phyloP scores from a whole-genome alignment of 345 rosid genomes.

The Jatropha curcas region DNA sequence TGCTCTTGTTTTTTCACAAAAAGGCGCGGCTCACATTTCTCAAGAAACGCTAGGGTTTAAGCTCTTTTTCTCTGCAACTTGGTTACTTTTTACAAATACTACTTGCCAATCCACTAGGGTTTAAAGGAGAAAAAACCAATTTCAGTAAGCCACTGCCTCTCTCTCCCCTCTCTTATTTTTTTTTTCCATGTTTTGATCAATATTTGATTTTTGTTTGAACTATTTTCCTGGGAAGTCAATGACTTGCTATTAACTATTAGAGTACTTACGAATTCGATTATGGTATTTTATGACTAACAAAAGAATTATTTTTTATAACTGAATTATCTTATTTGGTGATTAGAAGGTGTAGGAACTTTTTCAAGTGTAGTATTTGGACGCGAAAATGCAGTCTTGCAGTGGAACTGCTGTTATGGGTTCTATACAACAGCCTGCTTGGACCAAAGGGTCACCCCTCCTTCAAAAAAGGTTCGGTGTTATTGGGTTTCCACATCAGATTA shows the following conservation, averaged over 20 bases:
- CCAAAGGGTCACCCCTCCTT: slow-evolving; percentile 40
- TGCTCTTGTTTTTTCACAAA: neutral
- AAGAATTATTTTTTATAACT: neutral
- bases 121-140: neutral
- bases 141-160: neutral
- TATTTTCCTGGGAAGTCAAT: neutral
- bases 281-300: neutral
- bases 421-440: slow-evolving; percentile 51
- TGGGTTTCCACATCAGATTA: slow-evolving; percentile 45
- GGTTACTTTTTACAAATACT: neutral
- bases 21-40: neutral
- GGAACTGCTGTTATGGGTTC: slow-evolving; percentile 60
- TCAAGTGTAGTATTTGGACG: neutral
- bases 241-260: neutral
- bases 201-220: neutral
- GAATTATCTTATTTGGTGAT: neutral
- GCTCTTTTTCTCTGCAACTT: neutral
- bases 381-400: slow-evolving; percentile 51
- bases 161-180: neutral
- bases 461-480: slow-evolving; percentile 26
- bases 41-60: neutral
- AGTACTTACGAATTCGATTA: too few species aligned
- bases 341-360: neutral
- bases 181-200: neutral
- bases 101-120: neutral